phyloP scores from a whole-genome alignment of 2,329 filamentous ascomycete species.

The Delphinella strobiligena region DNA sequence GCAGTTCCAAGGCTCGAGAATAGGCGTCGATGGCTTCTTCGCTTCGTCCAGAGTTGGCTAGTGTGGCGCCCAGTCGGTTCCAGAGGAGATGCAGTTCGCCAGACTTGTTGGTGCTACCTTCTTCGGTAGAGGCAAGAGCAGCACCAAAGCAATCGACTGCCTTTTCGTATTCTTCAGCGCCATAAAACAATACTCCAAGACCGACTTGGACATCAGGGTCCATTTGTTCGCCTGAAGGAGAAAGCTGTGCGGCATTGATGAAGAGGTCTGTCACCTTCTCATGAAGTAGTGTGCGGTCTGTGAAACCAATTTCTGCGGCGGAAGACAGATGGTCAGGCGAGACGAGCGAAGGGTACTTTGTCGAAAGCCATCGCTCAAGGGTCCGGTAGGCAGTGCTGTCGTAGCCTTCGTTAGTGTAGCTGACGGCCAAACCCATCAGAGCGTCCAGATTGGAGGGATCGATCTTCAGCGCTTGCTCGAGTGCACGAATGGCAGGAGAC shows the following conservation, averaged over 20 bases:
- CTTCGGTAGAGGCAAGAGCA: constrained; percentile 74
- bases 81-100: constrained; percentile 87
- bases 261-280: constrained; percentile 84
- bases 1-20: constrained; percentile 77
- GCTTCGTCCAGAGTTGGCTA: constrained; percentile 84
- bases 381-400: constrained; percentile 94
- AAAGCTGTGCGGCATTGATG: constrained; percentile 83
- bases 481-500: constrained; percentile 81
- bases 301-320: constrained; percentile 78
- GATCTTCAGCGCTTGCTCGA: constrained; percentile 81
- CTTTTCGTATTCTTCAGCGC: constrained; percentile 94
- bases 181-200: constrained; percentile 92
- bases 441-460: constrained; percentile 80
- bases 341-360: constrained; percentile 77
- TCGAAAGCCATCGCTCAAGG: constrained; percentile 90
- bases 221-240: constrained; percentile 87
- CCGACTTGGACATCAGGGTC: constrained; percentile 98
- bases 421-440: constrained; percentile 89
- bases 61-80: constrained; percentile 91
- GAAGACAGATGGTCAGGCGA: constrained; percentile 60
- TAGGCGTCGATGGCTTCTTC: constrained; percentile 97
- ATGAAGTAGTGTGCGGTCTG: constrained; percentile 79
- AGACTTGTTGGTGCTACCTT: constrained; percentile 70
- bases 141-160: constrained; percentile 96
- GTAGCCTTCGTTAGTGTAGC: constrained; percentile 97